Evolutionary conservation across 2,329 filamentous ascomycete species (phyloP).

Genomic region (Fusarium buxicola): DNA sequence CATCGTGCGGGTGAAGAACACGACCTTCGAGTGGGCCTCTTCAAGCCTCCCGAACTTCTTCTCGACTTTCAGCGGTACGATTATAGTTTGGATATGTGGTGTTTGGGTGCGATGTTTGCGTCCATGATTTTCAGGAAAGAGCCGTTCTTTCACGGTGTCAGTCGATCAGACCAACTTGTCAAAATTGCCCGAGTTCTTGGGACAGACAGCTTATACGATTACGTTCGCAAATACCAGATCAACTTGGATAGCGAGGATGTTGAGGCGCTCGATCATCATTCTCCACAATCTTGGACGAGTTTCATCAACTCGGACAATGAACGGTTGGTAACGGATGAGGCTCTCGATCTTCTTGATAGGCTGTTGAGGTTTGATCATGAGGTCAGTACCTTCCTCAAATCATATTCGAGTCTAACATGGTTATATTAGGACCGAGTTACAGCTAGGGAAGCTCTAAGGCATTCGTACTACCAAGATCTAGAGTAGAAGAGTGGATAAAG

Average conservation of each 20-base stretch:
- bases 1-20: background rate
- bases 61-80: conserved; percentile 99
- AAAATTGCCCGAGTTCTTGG: conserved; percentile 98
- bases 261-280: conserved; percentile 91
- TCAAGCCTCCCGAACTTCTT: conserved; percentile 85
- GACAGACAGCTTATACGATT: conserved; percentile 95
- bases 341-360: conserved; percentile 96
- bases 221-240: conserved; percentile 97
- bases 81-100: conserved; percentile 99
- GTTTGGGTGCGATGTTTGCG: conserved; percentile 96
- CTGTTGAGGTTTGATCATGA: conserved; percentile 95
- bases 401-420: accelerated
- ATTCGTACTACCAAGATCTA: background rate
- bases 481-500: too few relatives aligned
- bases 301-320: conserved; percentile 96
- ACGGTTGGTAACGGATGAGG: conserved; percentile 91
- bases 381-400: conserved; percentile 62
- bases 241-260: conserved; percentile 96
- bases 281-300: conserved; percentile 94
- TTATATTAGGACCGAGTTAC: conserved; percentile 8
- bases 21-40: background rate
- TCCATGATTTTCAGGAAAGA: conserved; percentile 99
- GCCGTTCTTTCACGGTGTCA: conserved; percentile 98
- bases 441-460: conserved; percentile 3
- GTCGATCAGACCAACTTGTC: conserved; percentile 94